Base-by-base conservation (phyloP, 1,284 basidiomycete species). In the Trametes sp. region DNA sequence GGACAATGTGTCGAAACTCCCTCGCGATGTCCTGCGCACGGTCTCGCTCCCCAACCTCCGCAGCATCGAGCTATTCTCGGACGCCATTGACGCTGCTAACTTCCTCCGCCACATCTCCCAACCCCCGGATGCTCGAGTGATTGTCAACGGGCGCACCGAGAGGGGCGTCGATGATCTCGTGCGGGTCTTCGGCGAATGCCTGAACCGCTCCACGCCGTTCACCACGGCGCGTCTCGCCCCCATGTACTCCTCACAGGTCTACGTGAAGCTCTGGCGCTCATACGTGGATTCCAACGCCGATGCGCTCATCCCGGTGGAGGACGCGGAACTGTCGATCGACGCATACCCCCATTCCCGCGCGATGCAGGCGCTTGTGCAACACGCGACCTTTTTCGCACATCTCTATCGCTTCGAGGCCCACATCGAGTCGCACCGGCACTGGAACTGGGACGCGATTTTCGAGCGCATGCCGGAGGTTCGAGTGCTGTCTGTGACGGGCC, bases 81-180 rank as follows among this genome's bases (percentile, higher is more conserved):
- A 57, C 38, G 50, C 38, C 13, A 42, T 44, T n/a, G 62, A 64
- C 5, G 53, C 41, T 23, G 58, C 58, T 7, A 46, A 51, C 19
- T n/a, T 64, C 2, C 44, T 64, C 1, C 41, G 46, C 4, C 58
- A 64, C 21, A 54, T 64, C n/a, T 46, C 49, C 13, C 23, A 56
- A 1, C 58, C 62, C 11, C 16, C 16, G 1, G 29, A 35, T 13
- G 38, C 36, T 2, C 44, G 29, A 11, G 8, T 58, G 1, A 21
- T 33, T 35, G 24, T 58, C 11, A 50, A 38, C 19, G 46, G 51
- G 16, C 59, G 45, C 24, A 60, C 46, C 10, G 52, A 49, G 38
- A 13, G 35, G 1, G 61, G 45, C 19, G 51, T 24, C 10, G 28
- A 41, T 19, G 51, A 49, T 21, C 55, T 62, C n/a, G 48, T 55